These are phyloP conservation scores for Colletotrichum orchidophilum DNA, from an alignment of 2,329 filamentous ascomycete species.

Conservation along the genomic window DNA sequence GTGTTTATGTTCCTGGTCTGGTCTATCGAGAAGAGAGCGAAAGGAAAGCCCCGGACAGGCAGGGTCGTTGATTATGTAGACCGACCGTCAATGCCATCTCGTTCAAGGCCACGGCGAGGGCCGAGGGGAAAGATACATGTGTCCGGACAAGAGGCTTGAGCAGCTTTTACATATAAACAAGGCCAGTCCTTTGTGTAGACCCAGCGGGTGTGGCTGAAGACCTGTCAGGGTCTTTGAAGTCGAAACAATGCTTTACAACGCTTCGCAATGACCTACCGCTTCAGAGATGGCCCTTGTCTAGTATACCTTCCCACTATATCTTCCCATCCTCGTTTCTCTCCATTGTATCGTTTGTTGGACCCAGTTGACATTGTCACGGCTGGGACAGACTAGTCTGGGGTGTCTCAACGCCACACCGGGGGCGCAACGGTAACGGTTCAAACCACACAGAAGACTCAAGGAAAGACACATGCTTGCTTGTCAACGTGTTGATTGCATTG, in stretches of 20 bases:
- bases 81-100: background rate
- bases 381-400: background rate
- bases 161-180: background rate
- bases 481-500: constrained; percentile 31
- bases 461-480: background rate
- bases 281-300: background rate
- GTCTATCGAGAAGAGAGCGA: background rate
- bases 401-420: background rate
- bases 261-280: background rate
- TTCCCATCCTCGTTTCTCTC: background rate
- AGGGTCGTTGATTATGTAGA: background rate
- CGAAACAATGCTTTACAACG: background rate
- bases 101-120: too few relatives aligned
- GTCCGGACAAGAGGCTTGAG: background rate
- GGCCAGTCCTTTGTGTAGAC: background rate
- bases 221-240: background rate
- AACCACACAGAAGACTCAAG: background rate
- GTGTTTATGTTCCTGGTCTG: background rate
- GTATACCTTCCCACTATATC: too few relatives aligned
- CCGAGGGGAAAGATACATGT: background rate
- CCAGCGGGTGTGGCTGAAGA: background rate
- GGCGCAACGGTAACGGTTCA: background rate
- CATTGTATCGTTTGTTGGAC: too few relatives aligned
- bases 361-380: background rate
- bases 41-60: background rate